Base-by-base conservation (phyloP, 2,329 filamentous ascomycete species). In the Botryotinia calthae region DNA sequence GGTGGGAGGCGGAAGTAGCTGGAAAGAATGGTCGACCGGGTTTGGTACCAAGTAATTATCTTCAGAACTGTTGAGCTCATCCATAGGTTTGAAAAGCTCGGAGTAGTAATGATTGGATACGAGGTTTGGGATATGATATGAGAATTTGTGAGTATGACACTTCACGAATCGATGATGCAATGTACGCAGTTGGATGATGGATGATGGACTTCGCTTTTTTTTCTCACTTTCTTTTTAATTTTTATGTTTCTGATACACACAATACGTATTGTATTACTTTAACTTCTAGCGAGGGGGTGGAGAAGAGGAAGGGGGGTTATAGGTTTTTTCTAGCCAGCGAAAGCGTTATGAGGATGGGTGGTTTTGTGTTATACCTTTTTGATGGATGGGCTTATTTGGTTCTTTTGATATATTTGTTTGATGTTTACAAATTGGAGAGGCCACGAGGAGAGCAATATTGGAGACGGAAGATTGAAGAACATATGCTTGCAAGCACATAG, bases 1-100 rank as follows among this genome's bases (percentile, higher is more conserved):
- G 96, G 96, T 99, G 97, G 96, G 96, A 99, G 84, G 97, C 97
- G 20, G 95, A 98, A 82, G 89, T 98, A 58, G 93, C 95, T 63
- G 90, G 91, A 37, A 86, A 87, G 75, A 87, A 86, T 73, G 82
- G 81, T n/a, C 75, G 89, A 87, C 67, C 86, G 83, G 89, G 89
- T 74, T 84, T 91, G 79, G 89, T 91, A 76, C 89, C 89, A 76
- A 91, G 89, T 82, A 91, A 91, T 80, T 91, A 91, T 78, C 84
- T 91, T 73, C 79, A 81, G 73, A 80, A 78, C 40, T 80, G 78
- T 72, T 81, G 74, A 79, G 28, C 69, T 54, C 67, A 68, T 67
- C 34, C 51, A 70, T 69, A 31, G 37, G 54, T 28, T 42, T 58
- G 48, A 46, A 58, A 59, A 54, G 6, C 44, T 25, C 12, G 34